Evolutionary conservation across 2,329 filamentous ascomycete species (phyloP).

Genomic region (Alternaria triticina): DNA sequence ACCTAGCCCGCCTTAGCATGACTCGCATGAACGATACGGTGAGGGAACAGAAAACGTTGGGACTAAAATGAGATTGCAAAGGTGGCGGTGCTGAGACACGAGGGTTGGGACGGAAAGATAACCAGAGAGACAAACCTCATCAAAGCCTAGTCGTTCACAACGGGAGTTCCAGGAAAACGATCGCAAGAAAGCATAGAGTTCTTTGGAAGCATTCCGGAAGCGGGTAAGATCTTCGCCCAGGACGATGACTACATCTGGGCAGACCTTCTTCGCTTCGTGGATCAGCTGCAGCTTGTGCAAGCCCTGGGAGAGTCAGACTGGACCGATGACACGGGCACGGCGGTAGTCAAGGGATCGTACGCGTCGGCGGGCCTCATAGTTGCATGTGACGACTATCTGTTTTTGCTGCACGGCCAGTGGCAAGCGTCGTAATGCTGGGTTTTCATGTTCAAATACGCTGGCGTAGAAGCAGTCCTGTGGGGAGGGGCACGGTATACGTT

Average conservation of each 20-base stretch:
- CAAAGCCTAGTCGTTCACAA: conserved; percentile 84
- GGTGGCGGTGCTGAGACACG: conserved; percentile 10
- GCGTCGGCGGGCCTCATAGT: conserved; percentile 82
- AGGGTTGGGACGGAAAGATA: background rate
- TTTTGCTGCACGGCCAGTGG: conserved; percentile 91
- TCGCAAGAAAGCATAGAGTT: conserved; percentile 74
- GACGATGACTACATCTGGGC: conserved; percentile 82
- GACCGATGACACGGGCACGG: conserved; percentile 2
- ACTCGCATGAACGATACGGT: background rate
- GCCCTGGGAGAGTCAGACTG: conserved; percentile 41
- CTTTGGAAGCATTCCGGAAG: conserved; percentile 87
- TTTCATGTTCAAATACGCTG: conserved; percentile 83
- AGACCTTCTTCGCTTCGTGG: conserved; percentile 77
- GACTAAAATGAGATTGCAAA: background rate
- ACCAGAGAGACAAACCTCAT: conserved; percentile 67
- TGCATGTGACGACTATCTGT: conserved; percentile 73
- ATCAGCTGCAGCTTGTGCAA: conserved; percentile 86
- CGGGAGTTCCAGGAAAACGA: conserved; percentile 78
- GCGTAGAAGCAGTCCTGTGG: conserved; percentile 88
- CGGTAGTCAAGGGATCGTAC: conserved; percentile 38
- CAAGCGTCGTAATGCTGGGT: conserved; percentile 72
- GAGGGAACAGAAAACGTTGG: background rate
- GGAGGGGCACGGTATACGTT: background rate
- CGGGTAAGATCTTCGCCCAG: conserved; percentile 76
- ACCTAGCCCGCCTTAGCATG: conserved; percentile 50